phyloP scores from a whole-genome alignment of 2,329 filamentous ascomycete species.

The Alternaria ethzedia region DNA sequence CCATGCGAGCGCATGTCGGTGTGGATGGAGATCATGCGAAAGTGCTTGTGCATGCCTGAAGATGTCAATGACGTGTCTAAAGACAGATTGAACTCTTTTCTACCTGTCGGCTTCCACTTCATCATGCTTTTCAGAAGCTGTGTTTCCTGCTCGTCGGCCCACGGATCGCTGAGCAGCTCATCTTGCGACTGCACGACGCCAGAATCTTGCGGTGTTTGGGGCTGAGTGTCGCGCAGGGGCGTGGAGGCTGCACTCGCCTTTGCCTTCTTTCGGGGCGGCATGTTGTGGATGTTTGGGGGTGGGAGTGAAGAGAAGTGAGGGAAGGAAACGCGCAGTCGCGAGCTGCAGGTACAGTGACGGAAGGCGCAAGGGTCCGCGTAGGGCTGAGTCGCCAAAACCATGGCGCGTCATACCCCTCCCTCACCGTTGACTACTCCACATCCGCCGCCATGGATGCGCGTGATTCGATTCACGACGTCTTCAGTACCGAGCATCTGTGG shows the following conservation, averaged over 20 bases:
- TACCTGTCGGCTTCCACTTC: slow-evolving; percentile 91
- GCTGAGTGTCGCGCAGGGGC: slow-evolving; percentile 51
- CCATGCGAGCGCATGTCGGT: slow-evolving; percentile 57
- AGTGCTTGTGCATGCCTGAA: slow-evolving; percentile 62
- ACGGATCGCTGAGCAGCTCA: slow-evolving; percentile 70
- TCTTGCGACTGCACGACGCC: slow-evolving; percentile 60
- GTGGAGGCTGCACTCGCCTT: slow-evolving; percentile 65
- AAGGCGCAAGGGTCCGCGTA: slow-evolving; percentile 26
- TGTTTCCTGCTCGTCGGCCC: slow-evolving; percentile 95
- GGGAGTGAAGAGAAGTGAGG: neutral
- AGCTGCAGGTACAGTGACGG: slow-evolving; percentile 20
- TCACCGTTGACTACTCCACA: slow-evolving; percentile 13
- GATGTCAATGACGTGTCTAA: fast-evolving
- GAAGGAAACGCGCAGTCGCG: slow-evolving; percentile 1
- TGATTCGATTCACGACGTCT: slow-evolving; percentile 61
- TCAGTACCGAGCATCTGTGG: slow-evolving; percentile 69
- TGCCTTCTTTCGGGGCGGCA: slow-evolving; percentile 75
- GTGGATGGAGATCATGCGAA: slow-evolving; percentile 59
- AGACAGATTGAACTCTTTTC: neutral
- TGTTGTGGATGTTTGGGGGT: slow-evolving; percentile 39
- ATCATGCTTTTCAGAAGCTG: slow-evolving; percentile 93
- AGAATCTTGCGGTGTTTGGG: slow-evolving; percentile 49
- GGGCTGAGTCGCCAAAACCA: slow-evolving; percentile 34
- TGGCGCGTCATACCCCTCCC: slow-evolving; percentile 43
- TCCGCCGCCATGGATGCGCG: slow-evolving; percentile 43